These are phyloP conservation scores for Argentina anserina DNA, from an alignment of 306 rosid genomes.

Conservation along the genomic window DNA sequence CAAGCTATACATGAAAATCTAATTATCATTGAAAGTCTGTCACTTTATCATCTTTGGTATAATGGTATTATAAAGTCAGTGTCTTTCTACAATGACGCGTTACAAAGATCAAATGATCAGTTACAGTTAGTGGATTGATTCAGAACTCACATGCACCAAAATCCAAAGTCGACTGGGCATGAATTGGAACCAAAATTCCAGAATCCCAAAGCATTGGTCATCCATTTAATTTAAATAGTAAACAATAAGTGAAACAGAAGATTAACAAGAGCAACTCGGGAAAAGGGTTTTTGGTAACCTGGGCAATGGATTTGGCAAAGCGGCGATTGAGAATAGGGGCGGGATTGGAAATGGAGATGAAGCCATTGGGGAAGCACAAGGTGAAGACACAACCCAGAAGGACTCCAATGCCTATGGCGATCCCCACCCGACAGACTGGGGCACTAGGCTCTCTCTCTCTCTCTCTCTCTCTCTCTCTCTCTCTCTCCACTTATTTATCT, in stretches of 20 bases:
- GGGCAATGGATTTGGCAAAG: slow-evolving; percentile 40
- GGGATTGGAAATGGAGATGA: slow-evolving; percentile 35
- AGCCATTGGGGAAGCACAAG: slow-evolving; percentile 58
- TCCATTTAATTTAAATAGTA: not conserved
- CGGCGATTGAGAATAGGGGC: slow-evolving; percentile 28
- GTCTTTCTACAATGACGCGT: not conserved
- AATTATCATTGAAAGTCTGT: not conserved
- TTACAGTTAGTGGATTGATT: not conserved
- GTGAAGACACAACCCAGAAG: slow-evolving; percentile 64
- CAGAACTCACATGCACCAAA: no score
- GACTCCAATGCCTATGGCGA: slow-evolving; percentile 61
- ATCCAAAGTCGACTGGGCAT: no score
- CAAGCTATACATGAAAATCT: not conserved
- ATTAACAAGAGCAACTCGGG: not conserved
- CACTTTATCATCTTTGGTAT: not conserved
- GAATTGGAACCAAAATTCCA: no score
- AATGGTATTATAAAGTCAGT: not conserved
- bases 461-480: no score
- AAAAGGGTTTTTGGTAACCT: slow-evolving; percentile 48
- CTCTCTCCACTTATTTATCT: no score
- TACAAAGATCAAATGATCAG: not conserved
- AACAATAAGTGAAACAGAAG: not conserved
- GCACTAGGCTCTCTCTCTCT: no score
- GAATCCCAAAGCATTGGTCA: not conserved
- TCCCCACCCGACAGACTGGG: slow-evolving; percentile 34